Evolutionary conservation across 176 grass and related monocot species (phyloP), one percentile per base, ranked within the genome.

Genomic region (Avena eriantha): DNA sequence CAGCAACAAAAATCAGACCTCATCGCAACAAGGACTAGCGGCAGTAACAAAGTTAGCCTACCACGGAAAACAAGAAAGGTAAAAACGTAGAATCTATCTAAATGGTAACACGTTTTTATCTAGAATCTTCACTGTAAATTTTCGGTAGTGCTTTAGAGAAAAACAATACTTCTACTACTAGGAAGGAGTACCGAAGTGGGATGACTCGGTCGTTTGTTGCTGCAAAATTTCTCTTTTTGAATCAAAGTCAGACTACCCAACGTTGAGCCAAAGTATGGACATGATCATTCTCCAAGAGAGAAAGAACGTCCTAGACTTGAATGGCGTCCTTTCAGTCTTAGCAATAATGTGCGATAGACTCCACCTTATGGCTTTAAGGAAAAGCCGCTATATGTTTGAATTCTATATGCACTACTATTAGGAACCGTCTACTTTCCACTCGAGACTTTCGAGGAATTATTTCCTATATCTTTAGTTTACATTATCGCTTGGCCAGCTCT

Each of bases 281-380:
- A 10, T 41, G 39, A 41, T 50, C 18, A 68, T 64, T 36, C 23
- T 59, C 59, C 45, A 61, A 53, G 72, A 65, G n/a, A 31, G 10
- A 17, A n/a, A 53, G 21, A 11, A 35, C 17, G 12, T 21, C 11
- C 63, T 54, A 39, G 26, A 55, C 47, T 43, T 31, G 16, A 50
- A 50, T 51, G 7, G 4, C 14, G 49, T 7, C 10, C 51, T 21
- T 70, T 22, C 50, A 14, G 9, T 81, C 34, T 10, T 81, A 23
- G 69, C 77, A 59, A 65, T 76, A 59, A 66, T 76, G n/a, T 33
- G 3, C 18, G 59, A 6, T 33, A 15, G 24, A 24, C 36, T 69
- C 50, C 63, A 83, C 80, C 89, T 75, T 87, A 80, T 76, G 67
- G 48, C 76, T 86, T 86, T 29, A 39, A 4, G 73, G 67, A 79